Evolutionary conservation across 2,329 filamentous ascomycete species (phyloP).

Genomic region (Diatrype stigma): DNA sequence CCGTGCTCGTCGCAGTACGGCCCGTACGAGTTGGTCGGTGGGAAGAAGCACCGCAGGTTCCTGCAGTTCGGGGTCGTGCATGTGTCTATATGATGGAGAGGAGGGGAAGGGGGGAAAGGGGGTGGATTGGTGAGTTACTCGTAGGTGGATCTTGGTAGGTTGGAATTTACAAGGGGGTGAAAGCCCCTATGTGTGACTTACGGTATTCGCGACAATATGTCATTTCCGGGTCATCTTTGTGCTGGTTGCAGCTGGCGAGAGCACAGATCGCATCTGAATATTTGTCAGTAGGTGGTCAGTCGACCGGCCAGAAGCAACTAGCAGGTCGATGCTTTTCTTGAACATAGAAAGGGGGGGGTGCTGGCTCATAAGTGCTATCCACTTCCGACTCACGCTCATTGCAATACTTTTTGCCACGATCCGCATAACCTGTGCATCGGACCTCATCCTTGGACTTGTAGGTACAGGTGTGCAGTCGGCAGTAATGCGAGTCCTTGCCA

Average conservation of each 20-base stretch:
- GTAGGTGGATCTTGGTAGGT: too few species aligned
- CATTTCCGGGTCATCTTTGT: neutral
- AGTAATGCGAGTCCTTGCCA: conserved; percentile 6
- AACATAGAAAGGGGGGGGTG: too few species aligned
- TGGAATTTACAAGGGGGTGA: too few species aligned
- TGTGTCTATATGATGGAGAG: neutral
- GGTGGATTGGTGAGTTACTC: neutral
- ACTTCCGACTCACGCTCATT: neutral
- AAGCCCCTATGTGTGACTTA: neutral
- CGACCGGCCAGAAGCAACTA: too few species aligned
- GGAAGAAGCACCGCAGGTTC: neutral
- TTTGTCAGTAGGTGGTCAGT: too few species aligned
- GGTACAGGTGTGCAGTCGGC: conserved; percentile 11
- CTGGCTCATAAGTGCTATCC: too few species aligned
- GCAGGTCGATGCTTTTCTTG: too few species aligned
- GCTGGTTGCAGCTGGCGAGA: conserved; percentile 8
- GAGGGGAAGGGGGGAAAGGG: neutral
- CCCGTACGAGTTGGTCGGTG: neutral
- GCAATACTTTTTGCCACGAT: neutral
- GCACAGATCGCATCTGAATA: neutral
- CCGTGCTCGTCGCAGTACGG: conserved; percentile 5
- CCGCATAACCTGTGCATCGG: neutral
- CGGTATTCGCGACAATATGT: neutral
- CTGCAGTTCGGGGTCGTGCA: neutral
- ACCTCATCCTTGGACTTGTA: neutral